Conservation (phyloP, 805 yeast species). For the Millerozyma miso region DNA sequence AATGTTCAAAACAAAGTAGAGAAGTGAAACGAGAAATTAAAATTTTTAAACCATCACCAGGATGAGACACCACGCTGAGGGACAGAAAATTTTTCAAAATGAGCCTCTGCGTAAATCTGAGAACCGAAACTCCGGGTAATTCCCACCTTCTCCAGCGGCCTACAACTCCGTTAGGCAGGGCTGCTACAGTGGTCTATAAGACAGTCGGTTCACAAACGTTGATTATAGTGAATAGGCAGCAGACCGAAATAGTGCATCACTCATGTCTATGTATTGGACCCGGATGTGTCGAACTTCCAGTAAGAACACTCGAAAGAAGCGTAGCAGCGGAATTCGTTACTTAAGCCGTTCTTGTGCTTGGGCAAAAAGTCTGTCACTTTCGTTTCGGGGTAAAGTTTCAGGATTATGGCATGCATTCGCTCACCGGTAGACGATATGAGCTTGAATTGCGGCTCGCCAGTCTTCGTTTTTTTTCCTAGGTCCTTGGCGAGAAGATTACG, state of each 20-base stretch:
- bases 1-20: background rate
- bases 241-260: no score
- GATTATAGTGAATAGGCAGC: no score
- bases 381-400: conserved; percentile 59
- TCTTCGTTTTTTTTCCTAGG: conserved; percentile 28
- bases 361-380: conserved; percentile 66
- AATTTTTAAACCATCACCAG: background rate
- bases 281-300: conserved; percentile 60
- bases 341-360: conserved; percentile 77
- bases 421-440: conserved; percentile 86
- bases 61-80: background rate
- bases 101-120: background rate
- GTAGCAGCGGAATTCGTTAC: conserved; percentile 85
- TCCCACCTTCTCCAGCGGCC: no score
- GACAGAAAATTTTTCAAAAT: background rate
- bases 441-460: conserved; percentile 42
- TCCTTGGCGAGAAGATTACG: conserved; percentile 48
- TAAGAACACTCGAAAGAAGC: conserved; percentile 66
- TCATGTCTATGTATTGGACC: no score
- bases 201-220: no score
- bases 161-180: no score
- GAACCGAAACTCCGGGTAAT: no score
- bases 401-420: conserved; percentile 68
- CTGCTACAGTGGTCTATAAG: no score
- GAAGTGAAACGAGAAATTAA: background rate